Evolutionary conservation across 768 basidiomycete species (phyloP).

Genomic region (Amanita pseudoporphyria): DNA sequence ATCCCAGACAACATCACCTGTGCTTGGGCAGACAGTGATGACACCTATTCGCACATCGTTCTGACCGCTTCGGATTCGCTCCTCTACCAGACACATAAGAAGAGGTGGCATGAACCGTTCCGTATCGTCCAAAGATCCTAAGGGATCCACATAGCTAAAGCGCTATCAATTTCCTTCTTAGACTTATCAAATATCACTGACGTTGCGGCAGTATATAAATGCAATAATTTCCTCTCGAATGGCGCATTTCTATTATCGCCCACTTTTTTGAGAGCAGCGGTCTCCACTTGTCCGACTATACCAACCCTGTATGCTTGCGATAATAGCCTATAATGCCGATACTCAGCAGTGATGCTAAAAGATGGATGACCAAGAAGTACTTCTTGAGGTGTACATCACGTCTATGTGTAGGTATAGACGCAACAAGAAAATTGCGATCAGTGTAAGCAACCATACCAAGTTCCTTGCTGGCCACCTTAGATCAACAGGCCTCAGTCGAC

Average conservation of each 20-base stretch:
- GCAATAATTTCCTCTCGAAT: conserved; percentile 66
- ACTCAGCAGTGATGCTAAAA: neutral
- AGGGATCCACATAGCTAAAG: conserved; percentile 70
- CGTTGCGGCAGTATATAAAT: conserved; percentile 85
- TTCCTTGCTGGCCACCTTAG: conserved; percentile 62
- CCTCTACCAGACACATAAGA: conserved; percentile 68
- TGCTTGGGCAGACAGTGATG: conserved; percentile 74
- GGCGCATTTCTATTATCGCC: conserved; percentile 64
- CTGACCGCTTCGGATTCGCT: conserved; percentile 23
- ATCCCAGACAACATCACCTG: conserved; percentile 92
- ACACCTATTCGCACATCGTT: conserved; percentile 50
- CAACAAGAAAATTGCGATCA: conserved; percentile 65
- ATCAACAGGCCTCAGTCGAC: conserved; percentile 1
- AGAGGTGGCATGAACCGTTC: conserved; percentile 51
- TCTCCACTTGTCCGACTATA: conserved; percentile 75
- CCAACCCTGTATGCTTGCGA: conserved; percentile 79
- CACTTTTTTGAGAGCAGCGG: conserved; percentile 81
- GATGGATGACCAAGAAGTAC: conserved; percentile 25
- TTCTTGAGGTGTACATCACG: conserved; percentile 68
- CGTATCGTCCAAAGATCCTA: conserved; percentile 58
- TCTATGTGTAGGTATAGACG: conserved; percentile 63
- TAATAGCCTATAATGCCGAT: conserved; percentile 37
- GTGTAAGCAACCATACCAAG: conserved; percentile 69
- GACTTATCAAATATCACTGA: conserved; percentile 26
- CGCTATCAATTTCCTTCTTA: conserved; percentile 3